Base-by-base conservation (phyloP, 306 rosid species). In the Glycine tomentella region DNA sequence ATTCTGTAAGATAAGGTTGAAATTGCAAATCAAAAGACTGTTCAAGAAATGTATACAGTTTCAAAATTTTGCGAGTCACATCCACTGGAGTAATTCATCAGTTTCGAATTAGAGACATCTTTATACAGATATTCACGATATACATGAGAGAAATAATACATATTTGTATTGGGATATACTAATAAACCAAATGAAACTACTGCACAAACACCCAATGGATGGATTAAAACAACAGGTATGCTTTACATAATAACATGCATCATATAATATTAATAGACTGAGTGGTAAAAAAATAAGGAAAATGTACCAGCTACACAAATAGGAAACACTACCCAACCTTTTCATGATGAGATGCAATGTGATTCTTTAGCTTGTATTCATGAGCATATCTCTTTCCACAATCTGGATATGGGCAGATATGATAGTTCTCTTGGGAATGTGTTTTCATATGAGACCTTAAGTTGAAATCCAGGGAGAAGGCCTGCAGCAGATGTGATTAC, bases 361-460 rank as follows among this genome's bases (percentile, higher is more conserved):
- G 98, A 87, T 96, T 96, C 90, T 90, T 96, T n/a, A 96, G 92
- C 88, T 96, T 96, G 91, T 96, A 96, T 80, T 96, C 98, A 6
- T 96, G 98, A 42, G 98, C 97, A 49, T 89, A 96, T 96, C 98
- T 90, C 97, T 93, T 96, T 82, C 98, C 97, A 85, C 99, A 95
- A 63, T 93, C 98, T 1, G 87, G 89, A 84, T 90, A 95, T 8
- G 97, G 97, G 86, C 98, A 96, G 17, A 93, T 87, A 80, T 93
- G 98, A 84, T 96, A 96, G 83, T 96, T 96, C 83, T 96, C 98
- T 89, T 91, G 94, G 7, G 99, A 93, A 87, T 96, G 99, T 34
- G 99, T 92, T 87, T 96, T 92, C 99, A 96, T 91, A 89, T 96
- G 99, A 44, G 98, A 90, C 86, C 96, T 89, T 49, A 96, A 82